Evolutionary conservation across 768 basidiomycete genomes (phyloP), one percentile per base, ranked within the genome.

Genomic region (Suillus hirtellus): DNA sequence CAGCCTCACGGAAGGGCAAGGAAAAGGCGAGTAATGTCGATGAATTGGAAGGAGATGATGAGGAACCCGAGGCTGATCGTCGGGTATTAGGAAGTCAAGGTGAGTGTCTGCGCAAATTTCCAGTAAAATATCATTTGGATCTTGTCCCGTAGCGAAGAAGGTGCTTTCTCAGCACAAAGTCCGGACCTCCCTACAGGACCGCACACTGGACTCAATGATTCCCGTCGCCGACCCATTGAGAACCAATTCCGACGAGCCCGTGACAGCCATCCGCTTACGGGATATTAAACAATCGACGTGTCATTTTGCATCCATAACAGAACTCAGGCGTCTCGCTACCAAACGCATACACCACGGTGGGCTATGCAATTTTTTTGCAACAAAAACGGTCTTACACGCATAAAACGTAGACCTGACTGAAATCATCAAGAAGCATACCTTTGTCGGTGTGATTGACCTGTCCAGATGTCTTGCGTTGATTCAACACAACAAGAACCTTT

Each of bases 191-290:
- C 77, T 89, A 10, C 81, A 89, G 50, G 92, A 96, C 63, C 86
- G 96, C 42, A 99, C 96, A 0, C 83, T 99, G 17, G 96, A 99
- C 71, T 95, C 95, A 0, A 97, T 98, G 93, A 91, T 98, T 65
- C 89, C 89, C 1, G 80, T 91, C 11, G 69, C 77, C 27, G 85
- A 88, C 65, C 84, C 87, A 3, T 79, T 81, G 7, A 84, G 80
- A 54, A 75, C 78, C 24, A 73, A 72, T 2, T 71, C 70, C 1
- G 64, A 69, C 47, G 71, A 69, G 27, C 43, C 50, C 9, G 63
- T 69, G 40, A 68, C 60, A 44, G 64, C 65, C 27, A 14, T 63
- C 68, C 17, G 82, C 77, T 67, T 78, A 73, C 61, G 78, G 37
- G 86, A 88, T 27, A 86, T 96, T 56, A 80, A 84, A 60, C 88